Conservation (phyloP, 306 rosid genomes). For the Cyclanthera cordifolia region DNA sequence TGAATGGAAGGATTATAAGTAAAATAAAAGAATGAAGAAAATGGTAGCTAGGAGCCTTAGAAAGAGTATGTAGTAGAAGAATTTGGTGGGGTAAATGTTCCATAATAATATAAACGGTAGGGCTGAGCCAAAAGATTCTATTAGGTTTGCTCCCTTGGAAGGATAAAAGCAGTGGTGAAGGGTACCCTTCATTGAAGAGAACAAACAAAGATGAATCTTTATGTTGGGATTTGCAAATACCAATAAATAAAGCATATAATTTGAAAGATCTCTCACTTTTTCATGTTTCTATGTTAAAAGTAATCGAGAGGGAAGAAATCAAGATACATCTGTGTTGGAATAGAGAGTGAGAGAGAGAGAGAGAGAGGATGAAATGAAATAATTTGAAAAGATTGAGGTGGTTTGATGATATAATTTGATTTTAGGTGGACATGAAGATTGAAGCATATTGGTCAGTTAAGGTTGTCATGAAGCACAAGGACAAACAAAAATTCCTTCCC, state of each 20-base stretch:
- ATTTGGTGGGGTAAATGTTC: constrained; percentile 27
- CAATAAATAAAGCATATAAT: not conserved
- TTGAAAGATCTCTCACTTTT: not conserved
- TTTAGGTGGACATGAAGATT: constrained; percentile 15
- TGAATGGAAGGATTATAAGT: too few relatives aligned
- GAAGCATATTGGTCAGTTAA: constrained; percentile 32
- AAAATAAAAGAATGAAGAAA: too few relatives aligned
- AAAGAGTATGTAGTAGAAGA: not conserved
- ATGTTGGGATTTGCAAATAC: constrained; percentile 19
- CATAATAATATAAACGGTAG: constrained; percentile 33
- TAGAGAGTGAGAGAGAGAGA: constrained; percentile 9
- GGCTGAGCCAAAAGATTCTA: constrained; percentile 48
- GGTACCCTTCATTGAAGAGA: constrained; percentile 9
- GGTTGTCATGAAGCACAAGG: constrained; percentile 33
- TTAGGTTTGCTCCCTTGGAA: constrained; percentile 61
- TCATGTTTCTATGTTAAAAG: constrained; percentile 1
- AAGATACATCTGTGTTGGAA: not conserved
- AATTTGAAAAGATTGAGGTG: not conserved
- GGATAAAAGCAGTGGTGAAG: constrained; percentile 5
- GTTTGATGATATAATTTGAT: constrained; percentile 1
- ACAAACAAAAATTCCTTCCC: constrained; percentile 22
- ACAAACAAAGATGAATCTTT: constrained; percentile 12
- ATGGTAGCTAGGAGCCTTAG: not conserved
- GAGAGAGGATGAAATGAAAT: not conserved
- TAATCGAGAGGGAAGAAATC: not conserved